Evolutionary conservation across 2,329 filamentous ascomycete species (phyloP), one percentile per base, ranked within the genome.

Genomic region (Paracoccidioides lutzii): DNA sequence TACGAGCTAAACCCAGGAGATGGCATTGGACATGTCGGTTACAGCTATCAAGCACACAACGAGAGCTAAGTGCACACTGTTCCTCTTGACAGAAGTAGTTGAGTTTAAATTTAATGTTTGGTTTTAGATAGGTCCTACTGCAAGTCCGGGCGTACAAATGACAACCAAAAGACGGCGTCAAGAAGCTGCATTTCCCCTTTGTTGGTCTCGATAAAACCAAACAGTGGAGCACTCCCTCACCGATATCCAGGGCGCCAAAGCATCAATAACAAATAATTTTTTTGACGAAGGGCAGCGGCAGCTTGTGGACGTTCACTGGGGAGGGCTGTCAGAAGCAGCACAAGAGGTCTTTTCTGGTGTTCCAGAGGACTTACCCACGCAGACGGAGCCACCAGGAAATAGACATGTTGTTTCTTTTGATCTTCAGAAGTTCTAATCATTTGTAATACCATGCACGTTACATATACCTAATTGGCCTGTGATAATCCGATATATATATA

Each of bases 1-100:
- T 71, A 66, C 65, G 59, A 67, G 52, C 68, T 71, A 10, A 63
- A 59, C 2, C 56, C 45, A 35, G 68, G 66, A 1, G 65, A 70
- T 50, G 64, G 60, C 1, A 65, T 69, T 14, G 69, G 69, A 28
- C 68, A 67, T 59, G 65, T 62, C 52, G 61, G 61, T 1, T 67
- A 70, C 54, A 61, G 57, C 60, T 71, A 70, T 55, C 67, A 71
- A 1, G 57, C 70, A 33, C 67, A 67, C 30, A 67, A 69, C 49
- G 63, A 67, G 42, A 62, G 63, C 66, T 68, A 40, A 52, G 63
- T 58, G 14, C 44, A 7, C n/a, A 44, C 4, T 2, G 7, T 9
- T 4, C 15, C 28, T 22, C 9, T n/a, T 49, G 28, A 28, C 32
- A 10, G 7, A 12, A 32, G 32, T 8, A n/a, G 3, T 15, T 14